Evolutionary conservation across 164 flowering plant genomes (phyloP).

Genomic region (Euptelea pleiosperma): DNA sequence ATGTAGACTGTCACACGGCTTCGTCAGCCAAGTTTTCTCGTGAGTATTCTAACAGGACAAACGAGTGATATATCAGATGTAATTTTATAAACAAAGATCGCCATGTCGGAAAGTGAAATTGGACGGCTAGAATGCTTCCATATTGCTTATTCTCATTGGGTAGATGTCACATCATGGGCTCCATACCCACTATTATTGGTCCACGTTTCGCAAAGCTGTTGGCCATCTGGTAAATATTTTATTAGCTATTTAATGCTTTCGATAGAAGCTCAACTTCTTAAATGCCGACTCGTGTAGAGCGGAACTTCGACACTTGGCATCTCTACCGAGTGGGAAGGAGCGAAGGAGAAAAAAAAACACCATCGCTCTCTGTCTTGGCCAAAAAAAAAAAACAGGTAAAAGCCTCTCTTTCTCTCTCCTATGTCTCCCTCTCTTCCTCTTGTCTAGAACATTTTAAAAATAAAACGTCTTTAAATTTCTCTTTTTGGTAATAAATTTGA

Average conservation of each 20-base stretch:
- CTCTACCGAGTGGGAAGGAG: neutral
- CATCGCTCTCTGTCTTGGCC: neutral
- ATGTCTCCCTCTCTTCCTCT: too few relatives aligned
- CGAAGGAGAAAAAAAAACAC: neutral
- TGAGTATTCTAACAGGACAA: too few relatives aligned
- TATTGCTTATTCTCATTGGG: constrained; percentile 1
- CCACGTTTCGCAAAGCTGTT: constrained; percentile 11
- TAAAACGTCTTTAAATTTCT: neutral
- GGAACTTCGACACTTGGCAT: constrained; percentile 16
- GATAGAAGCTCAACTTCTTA: neutral
- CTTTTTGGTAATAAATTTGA: neutral
- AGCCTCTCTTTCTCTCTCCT: neutral
- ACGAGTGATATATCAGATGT: too few relatives aligned
- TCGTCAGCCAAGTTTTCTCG: too few relatives aligned
- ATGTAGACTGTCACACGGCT: too few relatives aligned
- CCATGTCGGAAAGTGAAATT: constrained; percentile 13
- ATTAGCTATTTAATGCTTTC: neutral
- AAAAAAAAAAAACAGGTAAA: constrained; percentile 7
- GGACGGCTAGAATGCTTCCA: constrained; percentile 2
- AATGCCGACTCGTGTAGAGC: neutral
- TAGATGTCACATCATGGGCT: neutral
- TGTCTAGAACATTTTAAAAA: too few relatives aligned
- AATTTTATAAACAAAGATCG: neutral
- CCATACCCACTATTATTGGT: neutral
- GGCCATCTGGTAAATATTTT: neutral